Conservation (phyloP, 164 flowering plant species). For the Dillenia turbinata region DNA sequence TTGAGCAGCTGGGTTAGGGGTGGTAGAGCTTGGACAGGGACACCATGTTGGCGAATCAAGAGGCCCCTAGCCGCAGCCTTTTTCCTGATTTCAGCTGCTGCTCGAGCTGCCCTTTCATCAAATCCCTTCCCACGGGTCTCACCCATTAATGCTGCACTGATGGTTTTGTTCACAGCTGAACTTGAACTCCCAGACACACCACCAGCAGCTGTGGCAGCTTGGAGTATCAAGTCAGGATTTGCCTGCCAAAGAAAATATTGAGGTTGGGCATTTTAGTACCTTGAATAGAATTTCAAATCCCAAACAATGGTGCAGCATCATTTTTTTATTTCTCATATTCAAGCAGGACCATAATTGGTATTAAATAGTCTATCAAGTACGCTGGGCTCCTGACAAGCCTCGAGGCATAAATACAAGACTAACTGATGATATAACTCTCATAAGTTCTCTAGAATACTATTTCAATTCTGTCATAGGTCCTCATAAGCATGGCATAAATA, state of each 20-base stretch:
- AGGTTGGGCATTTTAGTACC: not conserved
- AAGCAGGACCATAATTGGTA: not conserved
- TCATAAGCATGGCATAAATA: no score
- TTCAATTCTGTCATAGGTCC: no score
- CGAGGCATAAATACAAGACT: no score
- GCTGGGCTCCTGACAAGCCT: no score
- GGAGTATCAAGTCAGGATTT: constrained; percentile 73
- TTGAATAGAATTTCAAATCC: not conserved
- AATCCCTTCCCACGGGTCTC: constrained; percentile 74
- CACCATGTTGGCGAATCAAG: constrained; percentile 60
- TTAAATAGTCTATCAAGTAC: no score
- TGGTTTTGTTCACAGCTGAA: constrained; percentile 39
- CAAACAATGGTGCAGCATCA: no score
- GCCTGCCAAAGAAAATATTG: constrained; percentile 39
- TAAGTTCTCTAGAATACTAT: no score
- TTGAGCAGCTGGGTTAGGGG: constrained; percentile 64
- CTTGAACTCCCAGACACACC: constrained; percentile 49
- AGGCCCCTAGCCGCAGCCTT: constrained; percentile 92
- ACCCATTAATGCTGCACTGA: constrained; percentile 51
- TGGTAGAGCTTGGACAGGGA: constrained; percentile 65
- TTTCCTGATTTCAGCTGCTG: constrained; percentile 78
- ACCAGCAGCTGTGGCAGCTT: constrained; percentile 70
- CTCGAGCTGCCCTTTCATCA: constrained; percentile 89
- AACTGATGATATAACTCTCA: no score
- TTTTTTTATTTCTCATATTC: no score